These are phyloP conservation scores for Leptographium lundbergii DNA, from an alignment of 2,329 filamentous ascomycete genomes.

Conservation along the genomic window DNA sequence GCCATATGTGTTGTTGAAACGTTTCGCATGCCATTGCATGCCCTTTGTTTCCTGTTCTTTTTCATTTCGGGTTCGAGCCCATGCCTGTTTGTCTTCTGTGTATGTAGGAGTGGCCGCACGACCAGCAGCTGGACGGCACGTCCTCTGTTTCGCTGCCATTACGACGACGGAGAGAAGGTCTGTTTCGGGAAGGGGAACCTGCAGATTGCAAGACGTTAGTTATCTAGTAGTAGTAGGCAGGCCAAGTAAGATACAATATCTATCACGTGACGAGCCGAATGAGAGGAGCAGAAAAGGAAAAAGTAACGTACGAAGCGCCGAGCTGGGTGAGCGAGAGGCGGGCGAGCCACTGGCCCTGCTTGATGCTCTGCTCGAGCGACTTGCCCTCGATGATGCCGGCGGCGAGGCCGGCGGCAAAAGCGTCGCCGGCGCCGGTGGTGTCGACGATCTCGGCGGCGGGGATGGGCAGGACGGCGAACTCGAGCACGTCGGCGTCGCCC, in stretches of 20 bases:
- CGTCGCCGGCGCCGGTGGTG: slow-evolving; percentile 93
- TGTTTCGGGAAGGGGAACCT: slow-evolving; percentile 79
- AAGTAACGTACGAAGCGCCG: slow-evolving; percentile 72
- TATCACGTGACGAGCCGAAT: too few relatives aligned
- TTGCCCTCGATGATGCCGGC: slow-evolving; percentile 83
- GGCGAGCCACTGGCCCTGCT: slow-evolving; percentile 95
- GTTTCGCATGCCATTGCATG: slow-evolving; percentile 2
- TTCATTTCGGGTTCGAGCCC: neutral
- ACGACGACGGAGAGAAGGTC: slow-evolving; percentile 43
- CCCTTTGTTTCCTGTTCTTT: neutral
- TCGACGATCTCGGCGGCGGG: slow-evolving; percentile 71
- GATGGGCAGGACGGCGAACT: slow-evolving; percentile 74
- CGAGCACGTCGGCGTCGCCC: slow-evolving; percentile 55
- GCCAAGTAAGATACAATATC: too few relatives aligned
- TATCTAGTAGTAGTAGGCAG: neutral
- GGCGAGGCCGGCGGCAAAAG: slow-evolving; percentile 88
- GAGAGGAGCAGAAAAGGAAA: neutral
- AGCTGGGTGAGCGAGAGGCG: slow-evolving; percentile 88
- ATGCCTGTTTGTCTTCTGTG: neutral
- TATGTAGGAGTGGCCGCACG: too few relatives aligned
- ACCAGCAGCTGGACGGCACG: too few relatives aligned
- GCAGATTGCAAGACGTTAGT: slow-evolving; percentile 6
- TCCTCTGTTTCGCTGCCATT: slow-evolving; percentile 8
- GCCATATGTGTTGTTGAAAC: slow-evolving; percentile 19
- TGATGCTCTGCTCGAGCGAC: slow-evolving; percentile 62